These are phyloP conservation scores for Syzygium oleosum DNA, from an alignment of 345 rosid species.

Conservation along the genomic window DNA sequence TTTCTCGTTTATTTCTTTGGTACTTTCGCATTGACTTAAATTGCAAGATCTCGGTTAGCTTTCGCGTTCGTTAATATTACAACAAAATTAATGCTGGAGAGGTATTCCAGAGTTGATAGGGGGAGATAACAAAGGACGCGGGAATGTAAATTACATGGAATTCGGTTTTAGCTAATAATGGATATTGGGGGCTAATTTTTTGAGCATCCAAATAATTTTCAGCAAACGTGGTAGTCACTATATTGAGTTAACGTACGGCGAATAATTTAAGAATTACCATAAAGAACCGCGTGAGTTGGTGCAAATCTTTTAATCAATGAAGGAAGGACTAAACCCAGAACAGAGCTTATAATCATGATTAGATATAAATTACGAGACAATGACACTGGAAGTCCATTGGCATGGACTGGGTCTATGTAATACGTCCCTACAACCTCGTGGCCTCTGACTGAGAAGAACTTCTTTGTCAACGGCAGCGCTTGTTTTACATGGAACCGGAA, in stretches of 20 bases:
- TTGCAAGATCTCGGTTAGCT: too few species aligned
- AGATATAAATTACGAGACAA: not conserved
- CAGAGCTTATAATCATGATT: not conserved
- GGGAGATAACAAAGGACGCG: not conserved
- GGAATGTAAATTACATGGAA: not conserved
- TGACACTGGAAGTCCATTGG: not conserved
- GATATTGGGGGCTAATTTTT: not conserved
- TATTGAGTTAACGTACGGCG: not conserved
- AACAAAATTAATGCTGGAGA: not conserved
- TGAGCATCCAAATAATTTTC: not conserved
- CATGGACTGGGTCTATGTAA: not conserved
- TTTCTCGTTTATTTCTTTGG: too few species aligned
- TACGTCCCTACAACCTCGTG: not conserved
- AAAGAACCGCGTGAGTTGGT: not conserved
- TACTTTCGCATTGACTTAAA: too few species aligned
- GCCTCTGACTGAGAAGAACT: not conserved
- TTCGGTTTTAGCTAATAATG: not conserved
- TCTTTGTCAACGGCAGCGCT: not conserved
- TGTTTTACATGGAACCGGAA: not conserved
- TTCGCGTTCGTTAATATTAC: too few species aligned
- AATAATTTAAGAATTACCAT: not conserved
- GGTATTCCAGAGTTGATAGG: not conserved
- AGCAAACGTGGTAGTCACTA: not conserved
- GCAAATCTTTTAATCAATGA: not conserved
- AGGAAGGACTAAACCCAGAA: not conserved